Conservation (phyloP, 2,329 filamentous ascomycete genomes). For the Pseudogymnoascus sp. region DNA sequence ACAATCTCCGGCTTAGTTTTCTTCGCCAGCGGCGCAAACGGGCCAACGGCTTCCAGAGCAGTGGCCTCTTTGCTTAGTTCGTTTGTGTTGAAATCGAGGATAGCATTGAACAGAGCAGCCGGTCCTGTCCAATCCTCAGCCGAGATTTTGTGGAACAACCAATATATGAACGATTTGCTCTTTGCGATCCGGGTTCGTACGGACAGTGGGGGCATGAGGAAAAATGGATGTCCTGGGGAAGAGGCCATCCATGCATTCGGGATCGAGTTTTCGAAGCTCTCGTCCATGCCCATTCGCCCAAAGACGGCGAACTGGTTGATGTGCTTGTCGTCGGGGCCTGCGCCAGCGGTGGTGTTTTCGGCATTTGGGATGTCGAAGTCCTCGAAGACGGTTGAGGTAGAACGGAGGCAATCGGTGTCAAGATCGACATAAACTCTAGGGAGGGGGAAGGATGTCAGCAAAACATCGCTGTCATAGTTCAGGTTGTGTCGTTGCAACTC, state of each 20-base stretch:
- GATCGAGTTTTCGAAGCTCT: conserved; percentile 27
- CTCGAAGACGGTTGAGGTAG: conserved; percentile 21
- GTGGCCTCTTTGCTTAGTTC: neutral
- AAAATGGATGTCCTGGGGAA: conserved; percentile 30
- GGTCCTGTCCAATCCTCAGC: neutral
- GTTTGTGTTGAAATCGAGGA: conserved; percentile 1
- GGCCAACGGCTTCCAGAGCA: neutral
- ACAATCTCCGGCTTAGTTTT: conserved; percentile 15
- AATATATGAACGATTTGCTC: neutral
- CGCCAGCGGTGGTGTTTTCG: conserved; percentile 16
- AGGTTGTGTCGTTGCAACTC: conserved; percentile 10
- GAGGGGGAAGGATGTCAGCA: neutral
- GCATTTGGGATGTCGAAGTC: conserved; percentile 20
- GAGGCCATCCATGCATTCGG: conserved; percentile 34
- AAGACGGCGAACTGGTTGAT: conserved; percentile 21
- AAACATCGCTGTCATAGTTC: neutral
- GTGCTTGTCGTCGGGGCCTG: conserved; percentile 11
- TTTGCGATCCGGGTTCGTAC: conserved; percentile 8
- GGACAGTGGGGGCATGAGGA: conserved; percentile 24
- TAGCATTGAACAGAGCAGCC: neutral
- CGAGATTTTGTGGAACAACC: neutral
- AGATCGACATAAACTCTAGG: conserved; percentile 28
- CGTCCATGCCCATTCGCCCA: conserved; percentile 29
- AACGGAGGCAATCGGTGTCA: conserved; percentile 28
- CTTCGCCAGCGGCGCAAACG: neutral